phyloP scores from a whole-genome alignment of 495 filamentous ascomycete species.

The Daldinia vernicosa region DNA sequence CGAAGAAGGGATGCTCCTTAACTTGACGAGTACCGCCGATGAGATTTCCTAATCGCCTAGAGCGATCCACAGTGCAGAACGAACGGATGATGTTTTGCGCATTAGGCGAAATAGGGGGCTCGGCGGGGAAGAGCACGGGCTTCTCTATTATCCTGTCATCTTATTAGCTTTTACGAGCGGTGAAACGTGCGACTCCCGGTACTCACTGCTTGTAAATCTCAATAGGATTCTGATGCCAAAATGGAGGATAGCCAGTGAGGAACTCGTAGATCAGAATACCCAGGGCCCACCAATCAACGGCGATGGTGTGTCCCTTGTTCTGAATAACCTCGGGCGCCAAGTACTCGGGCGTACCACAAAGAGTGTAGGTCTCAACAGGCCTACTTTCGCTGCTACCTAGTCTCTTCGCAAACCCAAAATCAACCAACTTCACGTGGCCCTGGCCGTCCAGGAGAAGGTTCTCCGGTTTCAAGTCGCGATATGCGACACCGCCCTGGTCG shows the following conservation, averaged over 20 bases:
- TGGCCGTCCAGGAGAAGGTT: constrained; percentile 92
- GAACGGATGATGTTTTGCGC: constrained; percentile 85
- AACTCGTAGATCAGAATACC: constrained; percentile 98
- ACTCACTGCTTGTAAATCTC: constrained; percentile 91
- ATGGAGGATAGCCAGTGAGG: constrained; percentile 92
- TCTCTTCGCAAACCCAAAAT: constrained; percentile 96
- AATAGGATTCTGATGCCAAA: constrained; percentile 96
- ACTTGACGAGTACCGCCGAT: constrained; percentile 82
- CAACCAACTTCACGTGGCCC: constrained; percentile 95
- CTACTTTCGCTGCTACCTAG: constrained; percentile 61
- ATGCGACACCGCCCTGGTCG: constrained; percentile 81
- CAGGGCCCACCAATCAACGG: constrained; percentile 99
- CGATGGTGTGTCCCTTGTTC: constrained; percentile 91
- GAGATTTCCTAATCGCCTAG: constrained; percentile 87
- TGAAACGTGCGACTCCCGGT: constrained; percentile 4
- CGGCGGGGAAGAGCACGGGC: constrained; percentile 72
- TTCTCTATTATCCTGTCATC: constrained; percentile 73
- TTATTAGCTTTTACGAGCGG: constrained; percentile 8
- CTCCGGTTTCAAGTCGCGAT: constrained; percentile 95
- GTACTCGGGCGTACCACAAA: constrained; percentile 97
- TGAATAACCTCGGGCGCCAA: constrained; percentile 96
- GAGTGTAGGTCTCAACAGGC: constrained; percentile 88
- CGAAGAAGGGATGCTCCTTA: constrained; percentile 89
- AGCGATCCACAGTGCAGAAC: constrained; percentile 89
- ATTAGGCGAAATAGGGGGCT: constrained; percentile 70